Conservation (phyloP, 2,329 filamentous ascomycete species). For the Ceratocystis huliohia region DNA sequence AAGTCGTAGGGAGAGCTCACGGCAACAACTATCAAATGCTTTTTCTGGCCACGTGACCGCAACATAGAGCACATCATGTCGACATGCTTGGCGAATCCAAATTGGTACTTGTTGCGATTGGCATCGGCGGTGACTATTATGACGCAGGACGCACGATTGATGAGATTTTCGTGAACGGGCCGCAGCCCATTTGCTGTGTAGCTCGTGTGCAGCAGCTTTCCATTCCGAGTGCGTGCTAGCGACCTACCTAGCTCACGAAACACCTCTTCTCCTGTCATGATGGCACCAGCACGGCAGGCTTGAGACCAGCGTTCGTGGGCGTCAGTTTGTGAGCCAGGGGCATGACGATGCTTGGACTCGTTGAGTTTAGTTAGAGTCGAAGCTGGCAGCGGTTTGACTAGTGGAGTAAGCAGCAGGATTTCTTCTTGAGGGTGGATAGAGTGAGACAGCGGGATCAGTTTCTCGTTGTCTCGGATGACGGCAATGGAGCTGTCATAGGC, state of each 20-base stretch:
- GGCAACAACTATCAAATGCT: constrained; percentile 78
- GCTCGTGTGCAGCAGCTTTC: constrained; percentile 81
- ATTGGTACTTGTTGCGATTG: constrained; percentile 85
- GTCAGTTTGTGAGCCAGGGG: not conserved
- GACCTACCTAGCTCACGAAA: constrained; percentile 82
- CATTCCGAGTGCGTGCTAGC: constrained; percentile 72
- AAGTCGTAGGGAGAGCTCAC: constrained; percentile 97
- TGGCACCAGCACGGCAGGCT: constrained; percentile 34
- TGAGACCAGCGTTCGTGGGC: constrained; percentile 18
- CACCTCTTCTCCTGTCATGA: constrained; percentile 87
- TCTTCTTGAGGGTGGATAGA: constrained; percentile 77
- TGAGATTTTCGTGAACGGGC: constrained; percentile 85
- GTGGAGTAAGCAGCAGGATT: constrained; percentile 71
- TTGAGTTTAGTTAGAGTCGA: constrained; percentile 54
- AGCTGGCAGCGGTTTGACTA: constrained; percentile 85
- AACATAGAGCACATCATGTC: constrained; percentile 89
- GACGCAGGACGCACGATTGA: constrained; percentile 75
- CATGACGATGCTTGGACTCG: constrained; percentile 27
- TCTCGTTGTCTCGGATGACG: constrained; percentile 78
- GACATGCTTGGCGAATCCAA: constrained; percentile 90
- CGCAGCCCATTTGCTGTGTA: constrained; percentile 89
- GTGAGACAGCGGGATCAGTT: constrained; percentile 67
- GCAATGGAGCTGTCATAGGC: constrained; percentile 91
- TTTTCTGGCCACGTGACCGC: constrained; percentile 64
- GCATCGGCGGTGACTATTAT: constrained; percentile 89